These are phyloP conservation scores for Boletus pseudo-olivaceus DNA, from an alignment of 768 basidiomycete species.

Conservation along the genomic window DNA sequence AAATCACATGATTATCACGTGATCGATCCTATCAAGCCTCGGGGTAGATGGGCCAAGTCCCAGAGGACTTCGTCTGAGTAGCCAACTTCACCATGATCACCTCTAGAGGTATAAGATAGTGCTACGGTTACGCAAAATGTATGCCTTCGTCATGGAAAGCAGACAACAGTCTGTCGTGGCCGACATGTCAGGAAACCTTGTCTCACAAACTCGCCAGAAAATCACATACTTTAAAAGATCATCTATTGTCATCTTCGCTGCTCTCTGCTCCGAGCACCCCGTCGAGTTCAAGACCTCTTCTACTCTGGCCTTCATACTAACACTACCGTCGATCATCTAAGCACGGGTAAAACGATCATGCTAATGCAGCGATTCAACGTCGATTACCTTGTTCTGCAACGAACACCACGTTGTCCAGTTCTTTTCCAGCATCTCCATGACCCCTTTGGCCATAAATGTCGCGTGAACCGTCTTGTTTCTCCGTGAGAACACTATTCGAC, in stretches of 20 bases:
- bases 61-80: too few relatives aligned
- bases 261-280: conserved; percentile 72
- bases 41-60: too few relatives aligned
- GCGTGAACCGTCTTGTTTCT: conserved; percentile 89
- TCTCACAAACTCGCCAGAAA: not conserved
- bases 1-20: conserved; percentile 1
- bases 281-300: conserved; percentile 71
- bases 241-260: conserved; percentile 91
- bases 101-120: not conserved
- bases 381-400: conserved; percentile 58
- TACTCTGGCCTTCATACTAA: conserved; percentile 65
- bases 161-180: conserved; percentile 52
- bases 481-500: conserved; percentile 83
- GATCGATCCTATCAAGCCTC: not conserved
- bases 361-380: not conserved
- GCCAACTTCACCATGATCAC: too few relatives aligned
- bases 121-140: conserved; percentile 52
- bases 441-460: conserved; percentile 91
- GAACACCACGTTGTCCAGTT: conserved; percentile 94
- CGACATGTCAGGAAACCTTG: not conserved
- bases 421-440: conserved; percentile 89
- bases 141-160: conserved; percentile 74
- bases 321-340: conserved; percentile 67
- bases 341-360: not conserved
- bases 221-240: conserved; percentile 78